Evolutionary conservation across 2,329 filamentous ascomycete genomes (phyloP).

Genomic region (Rutstroemia sp.): DNA sequence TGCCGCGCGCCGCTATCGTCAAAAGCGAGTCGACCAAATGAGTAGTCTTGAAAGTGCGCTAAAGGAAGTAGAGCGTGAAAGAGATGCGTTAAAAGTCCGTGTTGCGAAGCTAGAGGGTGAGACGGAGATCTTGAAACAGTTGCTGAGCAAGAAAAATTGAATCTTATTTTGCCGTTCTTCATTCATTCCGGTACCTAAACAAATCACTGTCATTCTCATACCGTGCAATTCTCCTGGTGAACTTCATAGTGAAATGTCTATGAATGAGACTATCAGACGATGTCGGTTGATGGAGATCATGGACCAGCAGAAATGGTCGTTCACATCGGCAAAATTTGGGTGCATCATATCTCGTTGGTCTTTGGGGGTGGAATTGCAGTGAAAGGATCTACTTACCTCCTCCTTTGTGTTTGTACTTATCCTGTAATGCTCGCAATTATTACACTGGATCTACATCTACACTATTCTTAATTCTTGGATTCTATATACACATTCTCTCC

Average conservation of each 20-base stretch:
- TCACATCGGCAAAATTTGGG: conserved; percentile 21
- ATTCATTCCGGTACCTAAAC: not conserved
- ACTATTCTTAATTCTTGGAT: too few relatives aligned
- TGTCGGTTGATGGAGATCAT: conserved; percentile 12
- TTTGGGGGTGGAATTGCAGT: not conserved
- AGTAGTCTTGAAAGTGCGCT: conserved; percentile 52
- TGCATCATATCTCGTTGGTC: conserved; percentile 1
- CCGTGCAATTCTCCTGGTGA: too few relatives aligned
- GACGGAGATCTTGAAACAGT: conserved; percentile 49
- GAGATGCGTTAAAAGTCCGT: conserved; percentile 55
- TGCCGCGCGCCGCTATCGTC: conserved; percentile 64
- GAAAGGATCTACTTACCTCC: too few relatives aligned
- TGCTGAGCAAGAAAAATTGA: conserved; percentile 26
- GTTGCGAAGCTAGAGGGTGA: conserved; percentile 60
- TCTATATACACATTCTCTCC: too few relatives aligned
- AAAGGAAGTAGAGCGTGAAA: conserved; percentile 49
- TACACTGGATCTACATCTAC: too few relatives aligned
- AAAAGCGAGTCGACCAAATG: conserved; percentile 62
- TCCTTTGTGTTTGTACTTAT: too few relatives aligned
- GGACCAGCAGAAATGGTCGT: conserved; percentile 2
- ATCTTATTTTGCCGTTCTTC: not conserved
- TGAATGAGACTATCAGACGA: conserved; percentile 12
- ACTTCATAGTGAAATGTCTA: not conserved
- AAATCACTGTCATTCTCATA: too few relatives aligned
- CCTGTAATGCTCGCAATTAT: too few relatives aligned